Percentiles rank a stretch among this genome's conserved stretches.
Evolutionary conservation across 2,329 filamentous ascomycete genomes (phyloP).

Genomic region (Penicillium sp.): DNA sequence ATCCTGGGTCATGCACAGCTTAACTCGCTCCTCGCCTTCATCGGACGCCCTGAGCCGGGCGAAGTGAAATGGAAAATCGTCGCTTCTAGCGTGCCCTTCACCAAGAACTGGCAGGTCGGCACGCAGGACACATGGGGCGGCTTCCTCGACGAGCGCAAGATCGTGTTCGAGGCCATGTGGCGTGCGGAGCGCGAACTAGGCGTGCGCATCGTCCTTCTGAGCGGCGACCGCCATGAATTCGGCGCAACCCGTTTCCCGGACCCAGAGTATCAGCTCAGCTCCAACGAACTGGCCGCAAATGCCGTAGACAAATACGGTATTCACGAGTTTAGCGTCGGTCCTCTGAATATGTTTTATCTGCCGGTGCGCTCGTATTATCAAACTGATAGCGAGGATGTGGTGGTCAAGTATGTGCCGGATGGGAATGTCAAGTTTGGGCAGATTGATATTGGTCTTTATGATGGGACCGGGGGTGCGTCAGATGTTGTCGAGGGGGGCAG

Average conservation of each 20-base stretch:
- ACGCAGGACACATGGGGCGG: slow-evolving; percentile 91
- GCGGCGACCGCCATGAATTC: slow-evolving; percentile 95
- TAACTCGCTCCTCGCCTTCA: slow-evolving; percentile 71
- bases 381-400: slow-evolving; percentile 74
- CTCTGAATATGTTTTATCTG: slow-evolving; percentile 89
- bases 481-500: slow-evolving; percentile 1
- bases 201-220: slow-evolving; percentile 75
- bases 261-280: slow-evolving; percentile 22
- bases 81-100: slow-evolving; percentile 87
- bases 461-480: slow-evolving; percentile 32
- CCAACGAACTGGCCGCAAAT: slow-evolving; percentile 18
- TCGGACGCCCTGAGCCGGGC: slow-evolving; percentile 65
- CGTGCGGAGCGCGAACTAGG: slow-evolving; percentile 67
- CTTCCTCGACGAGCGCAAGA: slow-evolving; percentile 74
- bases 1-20: slow-evolving; percentile 84
- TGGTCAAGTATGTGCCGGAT: slow-evolving; percentile 75
- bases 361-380: slow-evolving; percentile 81
- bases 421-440: slow-evolving; percentile 88
- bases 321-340: slow-evolving; percentile 88
- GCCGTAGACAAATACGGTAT: slow-evolving; percentile 40
- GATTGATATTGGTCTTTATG: slow-evolving; percentile 69
- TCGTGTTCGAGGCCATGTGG: slow-evolving; percentile 89
- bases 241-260: slow-evolving; percentile 74
- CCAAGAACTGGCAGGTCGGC: slow-evolving; percentile 94
- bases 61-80: slow-evolving; percentile 93